Evolutionary conservation across 306 rosid genomes (phyloP).

Genomic region (Hylodesmum podocarpum): DNA sequence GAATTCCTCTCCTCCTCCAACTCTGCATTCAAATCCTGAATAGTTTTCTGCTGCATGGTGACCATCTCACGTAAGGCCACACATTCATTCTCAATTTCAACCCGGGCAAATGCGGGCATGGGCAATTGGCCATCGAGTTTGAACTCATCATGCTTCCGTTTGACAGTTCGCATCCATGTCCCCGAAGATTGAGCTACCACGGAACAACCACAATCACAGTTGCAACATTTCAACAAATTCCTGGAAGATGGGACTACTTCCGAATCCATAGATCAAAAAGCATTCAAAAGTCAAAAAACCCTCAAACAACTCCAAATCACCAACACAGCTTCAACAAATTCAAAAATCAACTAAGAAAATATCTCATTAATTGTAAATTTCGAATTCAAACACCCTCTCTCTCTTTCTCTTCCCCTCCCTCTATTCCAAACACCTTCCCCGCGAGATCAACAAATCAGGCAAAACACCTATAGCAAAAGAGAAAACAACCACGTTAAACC

Average conservation of each 20-base stretch:
- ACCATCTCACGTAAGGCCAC: conserved; percentile 80
- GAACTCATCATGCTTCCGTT: conserved; percentile 74
- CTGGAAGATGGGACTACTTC: conserved; percentile 52
- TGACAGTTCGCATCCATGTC: conserved; percentile 80
- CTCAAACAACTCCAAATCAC: conserved; percentile 31
- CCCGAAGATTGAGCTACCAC: conserved; percentile 46
- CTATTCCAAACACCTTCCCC: conserved; percentile 29
- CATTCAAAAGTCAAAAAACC: conserved; percentile 52
- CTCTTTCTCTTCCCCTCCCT: conserved; percentile 39
- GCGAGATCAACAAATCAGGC: conserved; percentile 44
- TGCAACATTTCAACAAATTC: conserved; percentile 59
- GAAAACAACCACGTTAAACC: neutral
- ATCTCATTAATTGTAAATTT: neutral
- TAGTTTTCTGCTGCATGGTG: conserved; percentile 61
- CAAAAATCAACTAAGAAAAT: conserved; percentile 17
- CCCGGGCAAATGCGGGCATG: conserved; percentile 55
- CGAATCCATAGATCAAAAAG: conserved; percentile 54
- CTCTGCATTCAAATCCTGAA: conserved; percentile 75
- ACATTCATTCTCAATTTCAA: conserved; percentile 78
- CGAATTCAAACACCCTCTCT: neutral
- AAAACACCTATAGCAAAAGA: conserved; percentile 35
- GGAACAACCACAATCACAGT: conserved; percentile 67
- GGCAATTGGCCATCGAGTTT: conserved; percentile 48
- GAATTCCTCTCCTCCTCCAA: conserved; percentile 98
- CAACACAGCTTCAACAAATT: conserved; percentile 11